Base-by-base conservation (phyloP, 257 asterid genomes). In the Ligustrum vulgare region DNA sequence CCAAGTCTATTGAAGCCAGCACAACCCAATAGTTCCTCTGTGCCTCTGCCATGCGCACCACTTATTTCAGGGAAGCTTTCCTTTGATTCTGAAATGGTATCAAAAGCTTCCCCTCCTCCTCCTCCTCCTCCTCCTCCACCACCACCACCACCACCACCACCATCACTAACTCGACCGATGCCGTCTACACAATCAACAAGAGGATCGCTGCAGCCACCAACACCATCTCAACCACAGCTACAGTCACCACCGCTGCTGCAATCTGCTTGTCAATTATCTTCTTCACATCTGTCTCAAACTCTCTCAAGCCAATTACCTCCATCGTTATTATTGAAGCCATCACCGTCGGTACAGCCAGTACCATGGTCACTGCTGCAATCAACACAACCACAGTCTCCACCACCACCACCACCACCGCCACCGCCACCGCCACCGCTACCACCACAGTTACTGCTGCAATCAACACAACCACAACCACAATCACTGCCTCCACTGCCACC, bases 71-170 rank as follows among this genome's bases (percentile, higher is more conserved):
- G 41, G 54, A 63, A 72, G 58, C 31, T 31, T 34, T 72, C 75
- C 37, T 45, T 76, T 63, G 45, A 60, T 60, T 49, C 84, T 51
- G 68, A 68, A 76, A 70, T 49, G 75, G 66, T 60, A 31, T 43
- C 67, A 41, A 75, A 47, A 72, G 75, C 65, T 72, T 43, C 78
- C 74, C 49, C 68, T 62, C 54, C 77, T 33, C 69, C 70, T 43
- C 82, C 76, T 31, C 75, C 72, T 23, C 78, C 85, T 10, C 81
- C 77, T 7, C 70, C 78, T 1, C 43, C 3, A 41, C 49, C 49
- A 41, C 49, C 49, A 11, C 5, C 31, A 28, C 31, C 31, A 28
- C 31, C 31, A 28, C 31, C 31, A 28, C 31, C 31, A 9, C 43
- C 69, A n/a, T n/a, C 73, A 28, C 80, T 69, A 32, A 35, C 12